Percentiles rank a stretch among this genome's conserved stretches.
Conservation (phyloP, 352 stramenopile genomes). For the Globisporangium paroecandrum region DNA sequence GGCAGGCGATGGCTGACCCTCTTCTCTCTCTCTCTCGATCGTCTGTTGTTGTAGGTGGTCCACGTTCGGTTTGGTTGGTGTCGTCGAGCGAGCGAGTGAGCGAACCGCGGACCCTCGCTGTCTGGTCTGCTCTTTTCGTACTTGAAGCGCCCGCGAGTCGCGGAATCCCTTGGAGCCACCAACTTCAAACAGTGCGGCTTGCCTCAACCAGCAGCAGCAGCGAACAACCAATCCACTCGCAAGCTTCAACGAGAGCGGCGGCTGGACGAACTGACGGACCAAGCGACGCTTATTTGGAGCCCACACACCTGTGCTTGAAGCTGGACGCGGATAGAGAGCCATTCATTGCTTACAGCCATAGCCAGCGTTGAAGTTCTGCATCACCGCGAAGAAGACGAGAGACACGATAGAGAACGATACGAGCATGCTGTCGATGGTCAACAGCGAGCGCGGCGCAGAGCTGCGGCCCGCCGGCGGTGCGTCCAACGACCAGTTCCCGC, state of each 20-base stretch:
- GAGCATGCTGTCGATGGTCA: conserved; percentile 63
- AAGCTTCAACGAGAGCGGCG: conserved; percentile 14
- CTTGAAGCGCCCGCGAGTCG: conserved; percentile 48
- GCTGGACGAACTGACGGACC: not conserved
- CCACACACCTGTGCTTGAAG: conserved; percentile 2
- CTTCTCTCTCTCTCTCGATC: not conserved
- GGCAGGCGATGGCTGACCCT: conserved; percentile 1
- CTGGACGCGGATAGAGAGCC: not conserved
- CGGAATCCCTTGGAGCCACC: conserved; percentile 44
- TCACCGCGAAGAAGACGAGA: conserved; percentile 12
- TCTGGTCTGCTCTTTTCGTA: conserved; percentile 20
- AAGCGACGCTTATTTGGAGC: not conserved
- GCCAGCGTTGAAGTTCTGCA: conserved; percentile 13
- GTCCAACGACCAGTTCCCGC: conserved; percentile 6
- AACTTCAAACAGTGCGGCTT: conserved; percentile 64
- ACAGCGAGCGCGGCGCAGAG: conserved; percentile 21
- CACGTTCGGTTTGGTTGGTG: conserved; percentile 11
- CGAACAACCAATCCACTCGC: not conserved
- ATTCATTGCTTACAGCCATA: conserved; percentile 6
- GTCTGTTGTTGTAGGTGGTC: conserved; percentile 8
- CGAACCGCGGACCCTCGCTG: conserved; percentile 1
- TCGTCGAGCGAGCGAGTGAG: conserved; percentile 4
- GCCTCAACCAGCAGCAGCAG: not conserved
- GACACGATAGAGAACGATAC: conserved; percentile 5
- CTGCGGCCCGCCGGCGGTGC: not conserved